Conservation (phyloP, 2,329 filamentous ascomycete species). For the Helotiales sp. region DNA sequence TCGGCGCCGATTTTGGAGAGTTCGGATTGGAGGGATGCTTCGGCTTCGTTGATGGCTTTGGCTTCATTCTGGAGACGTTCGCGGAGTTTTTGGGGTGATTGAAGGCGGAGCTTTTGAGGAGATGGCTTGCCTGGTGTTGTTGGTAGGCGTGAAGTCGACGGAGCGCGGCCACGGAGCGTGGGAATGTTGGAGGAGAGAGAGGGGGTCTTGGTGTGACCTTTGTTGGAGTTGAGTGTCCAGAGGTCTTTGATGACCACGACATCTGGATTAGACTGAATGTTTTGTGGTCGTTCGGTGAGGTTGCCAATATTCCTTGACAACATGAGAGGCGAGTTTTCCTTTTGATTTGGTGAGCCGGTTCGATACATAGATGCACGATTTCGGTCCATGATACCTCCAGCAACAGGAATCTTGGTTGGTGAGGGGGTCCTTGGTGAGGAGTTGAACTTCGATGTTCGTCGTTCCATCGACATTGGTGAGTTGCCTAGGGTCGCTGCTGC, state of each 20-base stretch:
- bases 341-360: conserved; percentile 38
- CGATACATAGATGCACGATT: conserved; percentile 33
- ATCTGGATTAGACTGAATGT: conserved; percentile 40
- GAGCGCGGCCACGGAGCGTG: conserved; percentile 31
- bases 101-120: conserved; percentile 62
- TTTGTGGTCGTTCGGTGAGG: conserved; percentile 40
- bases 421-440: conserved; percentile 42
- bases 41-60: conserved; percentile 71
- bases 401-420: conserved; percentile 41
- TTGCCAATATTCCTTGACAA: conserved; percentile 35
- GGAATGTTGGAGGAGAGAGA: conserved; percentile 44
- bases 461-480: conserved; percentile 42
- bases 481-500: conserved; percentile 59
- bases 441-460: conserved; percentile 34
- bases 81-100: conserved; percentile 75
- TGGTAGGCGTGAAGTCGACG: conserved; percentile 31
- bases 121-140: conserved; percentile 34
- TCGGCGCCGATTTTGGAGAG: conserved; percentile 82
- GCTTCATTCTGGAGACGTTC: conserved; percentile 87
- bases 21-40: conserved; percentile 73
- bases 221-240: conserved; percentile 31
- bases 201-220: conserved; percentile 36
- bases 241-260: conserved; percentile 37
- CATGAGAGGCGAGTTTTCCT: conserved; percentile 36
- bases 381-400: conserved; percentile 37